Evolutionary conservation across 202 grass and related monocot genomes (phyloP).

Genomic region (Sporobolus alterniflorus): DNA sequence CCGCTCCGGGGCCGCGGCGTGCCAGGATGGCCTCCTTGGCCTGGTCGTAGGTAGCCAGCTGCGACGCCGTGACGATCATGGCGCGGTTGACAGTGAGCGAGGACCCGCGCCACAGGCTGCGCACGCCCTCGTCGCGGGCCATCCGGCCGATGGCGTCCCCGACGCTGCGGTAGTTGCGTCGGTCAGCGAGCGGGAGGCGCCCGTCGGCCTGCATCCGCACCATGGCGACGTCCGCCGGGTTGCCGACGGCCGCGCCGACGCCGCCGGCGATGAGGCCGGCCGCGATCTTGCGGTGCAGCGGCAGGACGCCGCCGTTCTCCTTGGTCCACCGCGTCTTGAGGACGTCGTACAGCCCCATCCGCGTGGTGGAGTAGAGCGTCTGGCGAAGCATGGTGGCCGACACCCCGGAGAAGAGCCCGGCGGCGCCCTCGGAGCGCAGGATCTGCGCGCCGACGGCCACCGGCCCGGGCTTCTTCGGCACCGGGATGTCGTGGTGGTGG

Average conservation of each 20-base stretch:
- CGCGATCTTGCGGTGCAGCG: constrained; percentile 76
- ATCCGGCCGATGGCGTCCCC: constrained; percentile 77
- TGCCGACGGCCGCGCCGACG: constrained; percentile 85
- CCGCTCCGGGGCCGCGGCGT: constrained; percentile 33
- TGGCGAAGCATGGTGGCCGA: constrained; percentile 93
- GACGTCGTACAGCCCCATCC: constrained; percentile 98
- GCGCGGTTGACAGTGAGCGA: constrained; percentile 89
- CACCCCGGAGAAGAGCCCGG: constrained; percentile 81
- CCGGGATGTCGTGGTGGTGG: constrained; percentile 29
- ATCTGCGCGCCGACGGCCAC: constrained; percentile 86
- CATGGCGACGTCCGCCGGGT: constrained; percentile 98
- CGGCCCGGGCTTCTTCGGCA: constrained; percentile 63
- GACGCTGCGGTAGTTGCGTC: constrained; percentile 80
- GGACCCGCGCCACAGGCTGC: constrained; percentile 87
- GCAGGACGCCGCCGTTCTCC: constrained; percentile 63
- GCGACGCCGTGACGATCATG: constrained; percentile 95
- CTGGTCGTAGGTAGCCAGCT: constrained; percentile 89
- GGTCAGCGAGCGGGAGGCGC: constrained; percentile 70
- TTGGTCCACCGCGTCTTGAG: constrained; percentile 80
- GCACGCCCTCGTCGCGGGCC: constrained; percentile 66
- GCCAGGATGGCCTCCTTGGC: constrained; percentile 87
- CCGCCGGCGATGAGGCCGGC: constrained; percentile 87
- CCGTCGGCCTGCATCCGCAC: constrained; percentile 99
- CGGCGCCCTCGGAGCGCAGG: constrained; percentile 81
- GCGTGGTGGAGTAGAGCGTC: constrained; percentile 97